Conservation (phyloP, 2,329 filamentous ascomycete genomes). For the Monilinia laxa region DNA sequence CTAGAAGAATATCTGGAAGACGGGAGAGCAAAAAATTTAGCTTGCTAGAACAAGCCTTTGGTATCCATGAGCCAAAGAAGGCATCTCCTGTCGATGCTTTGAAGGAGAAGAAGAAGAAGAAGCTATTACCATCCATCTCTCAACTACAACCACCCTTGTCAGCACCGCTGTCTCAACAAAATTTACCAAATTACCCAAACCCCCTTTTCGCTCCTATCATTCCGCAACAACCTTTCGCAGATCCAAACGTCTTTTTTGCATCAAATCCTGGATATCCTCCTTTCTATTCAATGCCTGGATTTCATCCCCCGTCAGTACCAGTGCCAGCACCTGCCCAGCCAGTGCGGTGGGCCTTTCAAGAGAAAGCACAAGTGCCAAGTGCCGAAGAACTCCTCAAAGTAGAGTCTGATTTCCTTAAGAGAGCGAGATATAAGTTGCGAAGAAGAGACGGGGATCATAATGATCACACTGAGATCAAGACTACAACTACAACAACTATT, state of each 20-base stretch:
- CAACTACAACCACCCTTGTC: constrained; percentile 24
- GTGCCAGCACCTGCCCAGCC: constrained; percentile 7
- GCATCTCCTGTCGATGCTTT: background rate
- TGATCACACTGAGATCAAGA: constrained; percentile 1
- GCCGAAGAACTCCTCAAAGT: constrained; percentile 30
- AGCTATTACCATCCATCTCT: constrained; percentile 23
- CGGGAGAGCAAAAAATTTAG: constrained; percentile 1
- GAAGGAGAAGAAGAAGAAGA: background rate
- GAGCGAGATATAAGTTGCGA: background rate
- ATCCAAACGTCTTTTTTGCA: constrained; percentile 2
- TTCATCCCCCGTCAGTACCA: background rate
- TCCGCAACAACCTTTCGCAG: constrained; percentile 10
- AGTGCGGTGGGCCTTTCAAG: background rate
- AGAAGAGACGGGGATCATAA: background rate
- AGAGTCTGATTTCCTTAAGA: constrained; percentile 28
- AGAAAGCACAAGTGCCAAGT: constrained; percentile 22
- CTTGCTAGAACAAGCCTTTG: constrained; percentile 17
- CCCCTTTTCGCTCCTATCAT: constrained; percentile 6
- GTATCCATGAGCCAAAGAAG: constrained; percentile 6
- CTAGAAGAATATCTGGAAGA: background rate
- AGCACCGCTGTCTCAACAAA: constrained; percentile 26
- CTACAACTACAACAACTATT: constrained; percentile 29
- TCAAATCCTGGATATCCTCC: constrained; percentile 13
- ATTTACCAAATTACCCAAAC: constrained; percentile 6
- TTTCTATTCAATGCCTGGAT: constrained; percentile 1